These are phyloP conservation scores for Aphanomyces cochlioides DNA, from an alignment of 352 stramenopile genomes.

Conservation along the genomic window DNA sequence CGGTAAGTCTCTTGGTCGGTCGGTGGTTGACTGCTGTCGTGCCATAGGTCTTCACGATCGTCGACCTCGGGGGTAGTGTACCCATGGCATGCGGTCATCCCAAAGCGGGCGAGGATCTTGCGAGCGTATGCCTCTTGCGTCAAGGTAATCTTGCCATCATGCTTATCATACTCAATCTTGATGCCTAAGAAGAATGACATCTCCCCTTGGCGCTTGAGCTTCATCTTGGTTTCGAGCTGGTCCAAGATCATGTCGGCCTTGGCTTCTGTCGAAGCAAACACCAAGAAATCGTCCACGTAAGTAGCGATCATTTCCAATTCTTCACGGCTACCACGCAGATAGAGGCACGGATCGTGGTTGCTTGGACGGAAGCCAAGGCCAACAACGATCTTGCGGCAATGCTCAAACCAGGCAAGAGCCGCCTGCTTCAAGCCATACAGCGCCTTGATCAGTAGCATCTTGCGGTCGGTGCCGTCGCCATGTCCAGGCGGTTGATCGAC, in stretches of 20 bases:
- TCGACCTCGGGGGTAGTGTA: constrained; percentile 26
- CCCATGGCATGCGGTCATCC: constrained; percentile 6
- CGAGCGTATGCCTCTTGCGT: constrained; percentile 27
- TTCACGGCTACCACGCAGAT: no score
- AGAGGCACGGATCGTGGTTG: constrained; percentile 10
- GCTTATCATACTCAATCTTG: constrained; percentile 7
- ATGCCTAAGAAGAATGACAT: constrained; percentile 27
- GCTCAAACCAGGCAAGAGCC: constrained; percentile 3
- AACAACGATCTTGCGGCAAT: constrained; percentile 6
- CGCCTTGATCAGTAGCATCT: constrained; percentile 1
- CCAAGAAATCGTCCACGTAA: constrained; percentile 21
- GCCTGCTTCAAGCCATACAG: constrained; percentile 35
- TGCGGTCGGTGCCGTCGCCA: background rate
- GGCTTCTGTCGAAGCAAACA: background rate
- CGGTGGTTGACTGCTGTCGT: constrained; percentile 2
- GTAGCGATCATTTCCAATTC: constrained; percentile 2
- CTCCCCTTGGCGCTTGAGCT: constrained; percentile 30
- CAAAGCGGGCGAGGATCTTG: constrained; percentile 22
- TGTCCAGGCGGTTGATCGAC: background rate
- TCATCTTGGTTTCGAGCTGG: constrained; percentile 9
- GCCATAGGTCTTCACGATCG: constrained; percentile 16
- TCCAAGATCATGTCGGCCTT: background rate
- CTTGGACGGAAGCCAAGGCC: constrained; percentile 4
- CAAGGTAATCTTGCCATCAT: constrained; percentile 9
- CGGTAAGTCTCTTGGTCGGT: constrained; percentile 14